Conservation (phyloP, 2,329 filamentous ascomycete genomes). For the Cadophora luteo-olivacea region DNA sequence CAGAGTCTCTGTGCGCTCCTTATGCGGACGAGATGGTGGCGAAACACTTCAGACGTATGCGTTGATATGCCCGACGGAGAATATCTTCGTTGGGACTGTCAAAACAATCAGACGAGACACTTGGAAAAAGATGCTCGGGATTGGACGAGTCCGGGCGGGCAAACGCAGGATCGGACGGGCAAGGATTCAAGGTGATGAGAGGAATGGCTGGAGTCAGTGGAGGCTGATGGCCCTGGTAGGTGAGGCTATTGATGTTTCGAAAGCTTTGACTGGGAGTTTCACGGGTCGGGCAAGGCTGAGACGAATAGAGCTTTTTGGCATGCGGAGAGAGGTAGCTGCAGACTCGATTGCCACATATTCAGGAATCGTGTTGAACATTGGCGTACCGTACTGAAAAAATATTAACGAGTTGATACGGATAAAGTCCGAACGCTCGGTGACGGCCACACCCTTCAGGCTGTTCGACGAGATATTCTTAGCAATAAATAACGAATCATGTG, state of each 20-base stretch:
- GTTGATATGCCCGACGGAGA: slow-evolving; percentile 12
- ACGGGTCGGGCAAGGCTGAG: slow-evolving; percentile 27
- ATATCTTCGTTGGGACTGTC: not conserved
- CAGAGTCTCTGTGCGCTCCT: not conserved
- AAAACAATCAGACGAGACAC: slow-evolving; percentile 19
- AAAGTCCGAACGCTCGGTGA: slow-evolving; percentile 3
- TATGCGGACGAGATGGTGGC: slow-evolving; percentile 2
- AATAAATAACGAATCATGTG: slow-evolving; percentile 17
- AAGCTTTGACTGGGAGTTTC: slow-evolving; percentile 32
- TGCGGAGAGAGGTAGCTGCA: not conserved
- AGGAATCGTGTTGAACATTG: not conserved
- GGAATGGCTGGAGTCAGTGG: slow-evolving; percentile 2
- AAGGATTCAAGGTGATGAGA: not conserved
- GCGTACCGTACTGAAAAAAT: not conserved
- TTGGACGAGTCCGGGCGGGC: not conserved
- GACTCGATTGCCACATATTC: not conserved
- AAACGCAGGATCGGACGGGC: slow-evolving; percentile 1
- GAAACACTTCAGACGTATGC: slow-evolving; percentile 10
- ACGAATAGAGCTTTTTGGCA: slow-evolving; percentile 9
- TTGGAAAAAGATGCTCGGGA: slow-evolving; percentile 1
- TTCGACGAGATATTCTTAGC: slow-evolving; percentile 18
- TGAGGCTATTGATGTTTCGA: slow-evolving; percentile 38
- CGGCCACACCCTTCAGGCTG: not conserved
- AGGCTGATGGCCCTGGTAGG: slow-evolving; percentile 9
- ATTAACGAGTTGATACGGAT: slow-evolving; percentile 11